Evolutionary conservation across 2,329 filamentous ascomycete species (phyloP), one percentile per base, ranked within the genome.

Genomic region (Colletotrichum tamarilloi): DNA sequence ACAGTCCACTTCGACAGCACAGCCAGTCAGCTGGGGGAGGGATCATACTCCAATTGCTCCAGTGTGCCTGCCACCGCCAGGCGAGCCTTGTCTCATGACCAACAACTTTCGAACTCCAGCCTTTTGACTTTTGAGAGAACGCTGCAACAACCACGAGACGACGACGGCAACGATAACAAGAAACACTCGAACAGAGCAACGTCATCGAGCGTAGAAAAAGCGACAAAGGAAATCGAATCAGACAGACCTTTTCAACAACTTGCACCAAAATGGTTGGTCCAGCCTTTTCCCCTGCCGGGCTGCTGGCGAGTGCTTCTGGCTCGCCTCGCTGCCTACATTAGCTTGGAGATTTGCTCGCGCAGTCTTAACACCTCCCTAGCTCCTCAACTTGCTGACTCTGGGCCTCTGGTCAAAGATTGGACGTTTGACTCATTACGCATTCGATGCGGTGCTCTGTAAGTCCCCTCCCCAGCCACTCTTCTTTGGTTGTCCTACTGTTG

Each of bases 371-470:
- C 83, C 78, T 76, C 76, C 76, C 81, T 83, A 91, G 88, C 84
- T 92, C 83, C 89, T 92, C 86, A 88, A 91, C 85, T 87, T 91
- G 84, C 90, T 92, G 87, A 91, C 90, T 82, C 88, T 93, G 85
- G 91, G 89, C 83, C 85, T 92, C 78, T 90, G 86, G 88, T 88
- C 86, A 85, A 92, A 98, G 96, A 89, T 98, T 85, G 96, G 95
- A 87, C 92, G 93, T 84, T 86, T 98, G 80, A 94, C 94, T 82
- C 96, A 98, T 87, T 98, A 97, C 87, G 94, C 95, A 80, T 96
- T 98, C 84, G 96, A 98, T 85, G 96, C 96, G 76, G 95, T 98
- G 78, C 91, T 98, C 79, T 87, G 94, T 97, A 90, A 79, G 93
- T 88, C 32, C 32, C 11, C 32, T 35, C 32, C n/a, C 60, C 28